A percentile compares a stretch with the other conserved stretches of the same genome.
These are phyloP conservation scores for Marasmius tenuissimus DNA, from an alignment of 1,284 basidiomycete species.

Conservation along the genomic window DNA sequence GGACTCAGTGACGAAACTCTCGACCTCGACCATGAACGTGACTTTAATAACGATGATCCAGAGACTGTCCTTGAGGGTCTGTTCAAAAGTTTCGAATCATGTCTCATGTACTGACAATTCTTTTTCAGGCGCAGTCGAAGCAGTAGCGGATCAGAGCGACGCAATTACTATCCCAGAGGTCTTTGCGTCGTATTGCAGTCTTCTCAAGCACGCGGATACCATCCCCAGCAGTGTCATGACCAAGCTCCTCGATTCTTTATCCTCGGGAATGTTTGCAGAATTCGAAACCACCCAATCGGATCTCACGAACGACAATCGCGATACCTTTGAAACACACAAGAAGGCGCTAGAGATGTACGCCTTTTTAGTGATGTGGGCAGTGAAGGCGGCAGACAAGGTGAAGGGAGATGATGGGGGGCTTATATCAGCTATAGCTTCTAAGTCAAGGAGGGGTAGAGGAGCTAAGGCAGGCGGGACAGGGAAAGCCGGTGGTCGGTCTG, in stretches of 20 bases:
- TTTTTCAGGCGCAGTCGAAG: constrained; percentile 67
- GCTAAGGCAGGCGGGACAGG: constrained; percentile 48
- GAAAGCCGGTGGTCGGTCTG: constrained; percentile 23
- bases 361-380: constrained; percentile 87
- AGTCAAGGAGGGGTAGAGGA: constrained; percentile 55
- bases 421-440: constrained; percentile 45
- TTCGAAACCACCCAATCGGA: constrained; percentile 68
- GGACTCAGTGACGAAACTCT: constrained; percentile 63
- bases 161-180: constrained; percentile 63
- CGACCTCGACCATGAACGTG: constrained; percentile 63
- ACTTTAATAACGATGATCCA: constrained; percentile 45
- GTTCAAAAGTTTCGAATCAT: constrained; percentile 14
- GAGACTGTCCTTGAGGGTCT: constrained; percentile 51
- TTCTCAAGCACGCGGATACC: constrained; percentile 68
- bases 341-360: constrained; percentile 83
- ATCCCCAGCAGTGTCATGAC: constrained; percentile 64
- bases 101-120: constrained; percentile 1
- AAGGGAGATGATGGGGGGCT: constrained; percentile 58
- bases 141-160: constrained; percentile 72
- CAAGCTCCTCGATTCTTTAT: constrained; percentile 78
- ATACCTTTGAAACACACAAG: constrained; percentile 69
- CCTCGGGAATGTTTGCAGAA: constrained; percentile 69
- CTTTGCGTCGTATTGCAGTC: constrained; percentile 78
- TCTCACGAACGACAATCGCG: constrained; percentile 69
- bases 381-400: constrained; percentile 73